phyloP scores from a whole-genome alignment of 306 rosid species.

The Malus domestica region ASM211411v1 NC_041795.1:30633501-30634000 shows the following conservation, averaged over 20 bases:
- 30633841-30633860: background rate
- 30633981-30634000: no score
- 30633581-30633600: background rate
- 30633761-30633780: constrained; percentile 73
- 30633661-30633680: no score
- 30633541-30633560: background rate
- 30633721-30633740: constrained; percentile 26
- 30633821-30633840: constrained; percentile 5
- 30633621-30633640: background rate
- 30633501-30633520: background rate
- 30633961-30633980: no score
- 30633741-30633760: constrained; percentile 43
- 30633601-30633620: background rate
- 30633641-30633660: background rate
- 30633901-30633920: no score
- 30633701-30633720: background rate
- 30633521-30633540: no score
- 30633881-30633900: background rate
- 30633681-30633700: background rate
- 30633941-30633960: no score
- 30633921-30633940: no score
- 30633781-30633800: constrained; percentile 69
- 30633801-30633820: constrained; percentile 62
- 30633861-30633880: background rate
- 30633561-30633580: background rate